These are phyloP conservation scores for Sporothrix dimorphospora DNA, from an alignment of 2,329 filamentous ascomycete species.

Conservation along the genomic window DNA sequence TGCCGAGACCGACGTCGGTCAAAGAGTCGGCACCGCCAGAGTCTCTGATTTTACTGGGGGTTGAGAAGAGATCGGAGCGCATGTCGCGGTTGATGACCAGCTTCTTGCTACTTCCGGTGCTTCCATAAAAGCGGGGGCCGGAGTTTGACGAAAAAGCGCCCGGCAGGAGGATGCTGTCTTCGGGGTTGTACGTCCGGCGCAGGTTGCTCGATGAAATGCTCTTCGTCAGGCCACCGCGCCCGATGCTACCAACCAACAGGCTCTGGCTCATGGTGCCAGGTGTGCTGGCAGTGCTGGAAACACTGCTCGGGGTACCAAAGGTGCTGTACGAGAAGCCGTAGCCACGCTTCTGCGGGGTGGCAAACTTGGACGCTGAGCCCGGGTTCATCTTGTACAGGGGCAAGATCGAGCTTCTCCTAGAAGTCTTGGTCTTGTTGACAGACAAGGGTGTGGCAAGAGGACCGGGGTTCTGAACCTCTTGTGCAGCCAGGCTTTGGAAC, in stretches of 20 bases:
- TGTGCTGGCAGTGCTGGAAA: slow-evolving; percentile 68
- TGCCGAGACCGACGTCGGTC: slow-evolving; percentile 38
- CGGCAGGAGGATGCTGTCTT: slow-evolving; percentile 84
- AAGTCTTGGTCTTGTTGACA: slow-evolving; percentile 67
- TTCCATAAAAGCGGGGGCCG: slow-evolving; percentile 66
- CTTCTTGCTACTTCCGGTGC: slow-evolving; percentile 77
- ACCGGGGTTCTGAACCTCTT: slow-evolving; percentile 71
- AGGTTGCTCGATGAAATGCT: slow-evolving; percentile 88
- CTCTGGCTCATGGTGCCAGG: slow-evolving; percentile 67
- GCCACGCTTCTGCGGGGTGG: slow-evolving; percentile 82
- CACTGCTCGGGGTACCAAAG: slow-evolving; percentile 79
- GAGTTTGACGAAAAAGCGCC: slow-evolving; percentile 78
- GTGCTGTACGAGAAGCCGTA: slow-evolving; percentile 94
- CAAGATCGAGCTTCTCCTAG: slow-evolving; percentile 76
- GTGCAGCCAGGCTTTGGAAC: slow-evolving; percentile 72
- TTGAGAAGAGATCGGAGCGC: slow-evolving; percentile 70
- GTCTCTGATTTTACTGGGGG: slow-evolving; percentile 58
- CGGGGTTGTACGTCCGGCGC: slow-evolving; percentile 76
- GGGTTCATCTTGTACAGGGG: slow-evolving; percentile 89
- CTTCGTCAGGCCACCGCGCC: slow-evolving; percentile 71
- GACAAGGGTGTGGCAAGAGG: slow-evolving; percentile 89
- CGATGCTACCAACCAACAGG: slow-evolving; percentile 67
- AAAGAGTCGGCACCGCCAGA: background rate
- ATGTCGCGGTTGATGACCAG: slow-evolving; percentile 89
- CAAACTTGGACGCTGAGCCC: slow-evolving; percentile 74